phyloP scores from a whole-genome alignment of 164 flowering plant genomes.

The Aristolochia californica region DNA sequence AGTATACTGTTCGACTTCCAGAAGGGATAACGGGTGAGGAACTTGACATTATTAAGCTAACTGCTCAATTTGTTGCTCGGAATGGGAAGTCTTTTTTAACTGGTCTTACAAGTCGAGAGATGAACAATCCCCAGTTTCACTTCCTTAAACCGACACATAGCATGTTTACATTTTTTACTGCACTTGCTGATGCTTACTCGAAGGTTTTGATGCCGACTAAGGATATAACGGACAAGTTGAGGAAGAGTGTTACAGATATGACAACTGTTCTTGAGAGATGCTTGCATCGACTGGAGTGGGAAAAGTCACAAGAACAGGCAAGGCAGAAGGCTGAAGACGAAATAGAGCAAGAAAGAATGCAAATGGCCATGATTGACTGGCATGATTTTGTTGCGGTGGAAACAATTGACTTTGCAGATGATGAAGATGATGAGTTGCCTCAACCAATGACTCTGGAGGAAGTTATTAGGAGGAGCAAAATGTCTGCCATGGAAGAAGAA shows the following conservation, averaged over 20 bases:
- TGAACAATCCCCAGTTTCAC: conserved; percentile 84
- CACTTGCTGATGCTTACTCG: conserved; percentile 91
- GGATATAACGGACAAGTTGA: conserved; percentile 73
- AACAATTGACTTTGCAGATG: conserved; percentile 87
- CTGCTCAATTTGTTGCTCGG: conserved; percentile 97
- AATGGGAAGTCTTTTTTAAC: conserved; percentile 89
- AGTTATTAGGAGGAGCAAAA: conserved; percentile 91
- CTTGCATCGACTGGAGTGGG: conserved; percentile 93
- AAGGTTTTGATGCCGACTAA: conserved; percentile 93
- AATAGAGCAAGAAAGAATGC: conserved; percentile 85
- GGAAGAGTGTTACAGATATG: conserved; percentile 62
- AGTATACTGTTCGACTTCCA: conserved; percentile 88
- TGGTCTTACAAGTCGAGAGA: conserved; percentile 84
- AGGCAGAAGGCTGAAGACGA: conserved; percentile 97
- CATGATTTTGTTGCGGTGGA: conserved; percentile 99
- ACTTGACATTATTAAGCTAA: conserved; percentile 86
- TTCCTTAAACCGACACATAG: conserved; percentile 96
- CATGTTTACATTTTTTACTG: conserved; percentile 91
- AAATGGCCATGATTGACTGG: conserved; percentile 99
- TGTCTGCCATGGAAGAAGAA: conserved; percentile 45
- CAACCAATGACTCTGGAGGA: conserved; percentile 96
- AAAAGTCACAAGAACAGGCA: conserved; percentile 91
- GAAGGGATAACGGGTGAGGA: conserved; percentile 98
- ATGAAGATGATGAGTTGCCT: conserved; percentile 95
- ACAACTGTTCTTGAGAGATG: conserved; percentile 90